phyloP scores from a whole-genome alignment of 352 stramenopile genomes.

The Phytophthora ramorum region DNA sequence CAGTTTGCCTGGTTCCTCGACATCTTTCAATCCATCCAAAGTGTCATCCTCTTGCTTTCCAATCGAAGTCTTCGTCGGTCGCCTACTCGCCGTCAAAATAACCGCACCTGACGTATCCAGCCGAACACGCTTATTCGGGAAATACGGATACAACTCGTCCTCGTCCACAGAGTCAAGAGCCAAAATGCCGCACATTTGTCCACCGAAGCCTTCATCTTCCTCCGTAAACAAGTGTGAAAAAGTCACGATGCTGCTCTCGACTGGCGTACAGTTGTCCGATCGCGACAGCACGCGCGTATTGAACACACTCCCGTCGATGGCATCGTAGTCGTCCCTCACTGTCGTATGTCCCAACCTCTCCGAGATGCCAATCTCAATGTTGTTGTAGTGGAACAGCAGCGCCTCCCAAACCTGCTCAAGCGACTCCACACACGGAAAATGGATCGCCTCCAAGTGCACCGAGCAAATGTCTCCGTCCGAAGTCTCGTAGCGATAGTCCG shows the following conservation, averaged over 20 bases:
- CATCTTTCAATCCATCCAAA: slow-evolving; percentile 1
- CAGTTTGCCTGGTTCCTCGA: slow-evolving; percentile 3
- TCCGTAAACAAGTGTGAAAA: slow-evolving; percentile 25
- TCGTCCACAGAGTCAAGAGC: slow-evolving; percentile 34
- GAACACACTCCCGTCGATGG: slow-evolving; percentile 26
- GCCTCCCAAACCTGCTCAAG: slow-evolving; percentile 43
- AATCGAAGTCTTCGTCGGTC: not conserved
- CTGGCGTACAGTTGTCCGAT: slow-evolving; percentile 9
- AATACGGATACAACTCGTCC: slow-evolving; percentile 37
- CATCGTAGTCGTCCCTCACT: slow-evolving; percentile 45
- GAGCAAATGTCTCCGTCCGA: slow-evolving; percentile 28
- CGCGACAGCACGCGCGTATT: slow-evolving; percentile 31
- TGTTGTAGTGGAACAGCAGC: slow-evolving; percentile 41
- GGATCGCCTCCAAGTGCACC: slow-evolving; percentile 34
- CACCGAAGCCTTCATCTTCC: slow-evolving; percentile 11
- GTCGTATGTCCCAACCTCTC: slow-evolving; percentile 43
- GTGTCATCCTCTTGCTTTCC: not conserved
- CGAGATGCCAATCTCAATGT: slow-evolving; percentile 55
- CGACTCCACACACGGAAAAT: slow-evolving; percentile 35
- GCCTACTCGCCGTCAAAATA: slow-evolving; percentile 20
- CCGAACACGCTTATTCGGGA: slow-evolving; percentile 10
- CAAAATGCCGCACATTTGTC: slow-evolving; percentile 21
- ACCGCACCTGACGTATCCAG: slow-evolving; percentile 29
- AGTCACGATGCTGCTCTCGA: slow-evolving; percentile 31
- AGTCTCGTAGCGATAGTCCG: slow-evolving; percentile 26